phyloP scores from a whole-genome alignment of 352 stramenopile genomes.

The Globisporangium irregulare region DNA sequence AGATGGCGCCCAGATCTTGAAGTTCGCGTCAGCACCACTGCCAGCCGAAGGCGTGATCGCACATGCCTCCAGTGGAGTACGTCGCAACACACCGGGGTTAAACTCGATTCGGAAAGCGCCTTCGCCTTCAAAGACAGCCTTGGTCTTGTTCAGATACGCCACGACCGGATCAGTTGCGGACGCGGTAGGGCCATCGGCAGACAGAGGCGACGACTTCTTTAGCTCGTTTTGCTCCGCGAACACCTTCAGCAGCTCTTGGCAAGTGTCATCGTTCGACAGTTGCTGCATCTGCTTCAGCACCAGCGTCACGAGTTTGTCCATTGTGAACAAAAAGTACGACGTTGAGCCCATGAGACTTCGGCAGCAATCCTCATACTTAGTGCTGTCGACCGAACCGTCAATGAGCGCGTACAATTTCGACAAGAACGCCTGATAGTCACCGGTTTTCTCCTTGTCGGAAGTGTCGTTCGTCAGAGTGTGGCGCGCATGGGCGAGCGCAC shows the following conservation, averaged over 20 bases:
- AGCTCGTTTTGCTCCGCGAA: constrained; percentile 52
- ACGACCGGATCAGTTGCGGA: constrained; percentile 31
- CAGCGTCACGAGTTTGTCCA: constrained; percentile 86
- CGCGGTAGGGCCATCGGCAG: constrained; percentile 30
- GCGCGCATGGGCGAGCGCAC: constrained; percentile 70
- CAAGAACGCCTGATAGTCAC: constrained; percentile 86
- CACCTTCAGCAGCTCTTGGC: constrained; percentile 72
- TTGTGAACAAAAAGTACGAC: constrained; percentile 91
- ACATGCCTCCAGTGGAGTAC: constrained; percentile 62
- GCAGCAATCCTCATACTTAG: constrained; percentile 89
- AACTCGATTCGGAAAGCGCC: constrained; percentile 85
- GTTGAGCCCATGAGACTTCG: constrained; percentile 87
- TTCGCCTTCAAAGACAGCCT: constrained; percentile 80
- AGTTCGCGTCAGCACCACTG: constrained; percentile 18
- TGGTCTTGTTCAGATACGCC: constrained; percentile 73
- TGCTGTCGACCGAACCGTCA: constrained; percentile 83
- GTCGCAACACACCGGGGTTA: constrained; percentile 71
- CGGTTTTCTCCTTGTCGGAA: constrained; percentile 64
- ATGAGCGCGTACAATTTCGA: constrained; percentile 87
- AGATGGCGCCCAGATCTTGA: constrained; percentile 83
- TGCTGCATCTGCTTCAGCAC: constrained; percentile 90
- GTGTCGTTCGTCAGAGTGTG: constrained; percentile 44
- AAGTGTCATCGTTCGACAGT: constrained; percentile 76
- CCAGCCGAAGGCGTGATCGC: constrained; percentile 37
- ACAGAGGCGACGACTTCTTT: constrained; percentile 18